Conservation (phyloP, 2,329 filamentous ascomycete species). For the Zymoseptoria tritici region DNA sequence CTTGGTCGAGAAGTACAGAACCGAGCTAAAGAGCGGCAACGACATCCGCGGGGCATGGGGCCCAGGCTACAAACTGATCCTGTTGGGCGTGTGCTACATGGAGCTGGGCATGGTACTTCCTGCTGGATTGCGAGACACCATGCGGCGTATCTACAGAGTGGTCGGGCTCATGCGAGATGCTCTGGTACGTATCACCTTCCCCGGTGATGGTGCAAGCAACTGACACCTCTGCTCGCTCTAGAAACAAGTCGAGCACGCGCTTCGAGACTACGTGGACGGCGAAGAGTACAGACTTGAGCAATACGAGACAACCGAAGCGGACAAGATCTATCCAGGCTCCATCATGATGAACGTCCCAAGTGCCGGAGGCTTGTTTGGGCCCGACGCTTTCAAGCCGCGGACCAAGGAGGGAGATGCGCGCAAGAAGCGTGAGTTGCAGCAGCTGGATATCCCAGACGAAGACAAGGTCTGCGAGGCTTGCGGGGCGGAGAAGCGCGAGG, state of each 20-base stretch:
- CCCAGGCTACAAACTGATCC: constrained; percentile 6
- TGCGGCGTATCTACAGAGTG: constrained; percentile 4
- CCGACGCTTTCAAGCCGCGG: neutral
- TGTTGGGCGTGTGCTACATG: constrained; percentile 12
- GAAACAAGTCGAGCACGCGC: neutral
- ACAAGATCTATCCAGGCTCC: neutral
- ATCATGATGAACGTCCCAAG: neutral
- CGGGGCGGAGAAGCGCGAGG: constrained; percentile 36
- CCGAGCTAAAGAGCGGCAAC: neutral
- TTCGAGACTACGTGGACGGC: neutral
- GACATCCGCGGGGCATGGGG: neutral
- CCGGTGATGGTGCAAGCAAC: neutral
- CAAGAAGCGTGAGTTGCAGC: neutral
- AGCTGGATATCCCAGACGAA: constrained; percentile 71
- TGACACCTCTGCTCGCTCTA: neutral
- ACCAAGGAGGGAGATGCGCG: neutral
- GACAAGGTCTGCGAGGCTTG: constrained; percentile 60
- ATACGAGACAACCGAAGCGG: neutral
- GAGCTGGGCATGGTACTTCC: constrained; percentile 8
- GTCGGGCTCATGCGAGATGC: constrained; percentile 5
- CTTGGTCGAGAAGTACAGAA: neutral
- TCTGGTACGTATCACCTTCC: neutral
- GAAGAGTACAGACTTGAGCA: neutral
- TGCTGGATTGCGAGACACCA: constrained; percentile 1
- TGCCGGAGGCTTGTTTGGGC: neutral